phyloP scores from a whole-genome alignment of 345 rosid species.

The Punica granatum region DNA sequence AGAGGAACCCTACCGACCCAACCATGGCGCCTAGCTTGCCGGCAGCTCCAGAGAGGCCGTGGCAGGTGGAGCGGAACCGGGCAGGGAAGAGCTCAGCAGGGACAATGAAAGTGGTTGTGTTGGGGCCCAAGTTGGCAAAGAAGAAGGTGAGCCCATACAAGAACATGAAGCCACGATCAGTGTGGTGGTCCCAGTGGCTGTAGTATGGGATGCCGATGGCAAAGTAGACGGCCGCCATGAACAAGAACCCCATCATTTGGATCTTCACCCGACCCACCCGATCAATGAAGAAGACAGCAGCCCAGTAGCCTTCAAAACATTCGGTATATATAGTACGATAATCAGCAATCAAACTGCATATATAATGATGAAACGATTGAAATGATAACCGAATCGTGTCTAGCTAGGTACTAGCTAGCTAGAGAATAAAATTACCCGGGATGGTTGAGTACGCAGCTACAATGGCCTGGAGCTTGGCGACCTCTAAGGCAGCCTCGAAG shows the following conservation, averaged over 20 bases:
- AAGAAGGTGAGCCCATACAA: slow-evolving; percentile 53
- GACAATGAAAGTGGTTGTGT: slow-evolving; percentile 54
- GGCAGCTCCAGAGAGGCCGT: slow-evolving; percentile 53
- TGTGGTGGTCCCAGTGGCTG: slow-evolving; percentile 1
- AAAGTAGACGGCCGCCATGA: slow-evolving; percentile 45
- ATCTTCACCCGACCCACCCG: slow-evolving; percentile 52
- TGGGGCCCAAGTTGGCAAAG: slow-evolving; percentile 67
- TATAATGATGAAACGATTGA: too few relatives aligned
- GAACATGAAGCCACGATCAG: slow-evolving; percentile 15
- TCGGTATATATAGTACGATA: neutral
- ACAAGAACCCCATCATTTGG: slow-evolving; percentile 59
- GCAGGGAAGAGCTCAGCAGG: slow-evolving; percentile 70
- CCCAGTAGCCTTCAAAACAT: slow-evolving; percentile 33
- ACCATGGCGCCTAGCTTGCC: slow-evolving; percentile 62
- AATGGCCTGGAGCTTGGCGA: slow-evolving; percentile 48
- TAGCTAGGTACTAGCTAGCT: too few relatives aligned
- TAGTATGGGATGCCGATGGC: slow-evolving; percentile 20
- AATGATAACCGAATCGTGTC: too few relatives aligned
- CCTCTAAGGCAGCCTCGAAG: slow-evolving; percentile 40
- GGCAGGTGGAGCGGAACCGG: slow-evolving; percentile 52
- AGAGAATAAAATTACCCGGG: slow-evolving; percentile 25
- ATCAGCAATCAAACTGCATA: too few relatives aligned
- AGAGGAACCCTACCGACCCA: slow-evolving; percentile 52
- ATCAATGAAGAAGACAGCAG: slow-evolving; percentile 57
- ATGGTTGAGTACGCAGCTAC: slow-evolving; percentile 53